Percentiles rank a stretch among this genome's conserved stretches.
These are phyloP conservation scores for Pittosporum tobira DNA, from an alignment of 129 eudicot genomes.

Conservation along the genomic window DNA sequence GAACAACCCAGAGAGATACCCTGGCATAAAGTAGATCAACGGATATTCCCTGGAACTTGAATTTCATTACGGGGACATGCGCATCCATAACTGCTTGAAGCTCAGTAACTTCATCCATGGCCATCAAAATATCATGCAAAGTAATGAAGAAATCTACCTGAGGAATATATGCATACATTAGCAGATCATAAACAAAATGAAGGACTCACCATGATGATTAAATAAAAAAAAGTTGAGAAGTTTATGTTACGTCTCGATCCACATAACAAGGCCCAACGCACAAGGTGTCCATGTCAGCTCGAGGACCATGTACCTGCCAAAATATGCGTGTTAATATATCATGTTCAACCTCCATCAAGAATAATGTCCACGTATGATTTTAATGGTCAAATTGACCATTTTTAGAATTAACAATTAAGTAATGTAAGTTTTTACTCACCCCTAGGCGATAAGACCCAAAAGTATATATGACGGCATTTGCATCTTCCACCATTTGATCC, in stretches of 20 bases:
- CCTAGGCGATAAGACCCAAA: constrained; percentile 32
- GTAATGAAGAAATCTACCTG: constrained; percentile 8
- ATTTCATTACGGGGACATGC: constrained; percentile 13
- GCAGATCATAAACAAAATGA: background rate
- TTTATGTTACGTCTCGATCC: background rate
- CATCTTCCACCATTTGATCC: constrained; percentile 19
- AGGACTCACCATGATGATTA: background rate
- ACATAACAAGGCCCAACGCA: constrained; percentile 15
- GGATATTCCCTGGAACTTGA: constrained; percentile 11
- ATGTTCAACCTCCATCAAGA: constrained; percentile 22
- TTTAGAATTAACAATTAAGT: too few species aligned
- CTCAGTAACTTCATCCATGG: constrained; percentile 8
- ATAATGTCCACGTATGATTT: too few species aligned
- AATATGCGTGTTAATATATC: constrained; percentile 22
- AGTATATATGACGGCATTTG: constrained; percentile 25
- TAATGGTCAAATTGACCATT: too few species aligned
- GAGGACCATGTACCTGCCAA: constrained; percentile 14
- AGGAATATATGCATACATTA: background rate
- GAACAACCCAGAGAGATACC: background rate
- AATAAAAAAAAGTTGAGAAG: background rate
- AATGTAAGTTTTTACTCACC: constrained; percentile 7
- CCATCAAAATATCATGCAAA: constrained; percentile 6
- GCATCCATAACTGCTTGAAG: constrained; percentile 10
- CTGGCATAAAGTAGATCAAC: constrained; percentile 14
- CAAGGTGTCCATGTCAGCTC: constrained; percentile 16